Percentiles rank a stretch among this genome's conserved stretches.
phyloP scores from a whole-genome alignment of 2,329 filamentous ascomycete species.

The Chrysoporthe deuterocubensis region DNA sequence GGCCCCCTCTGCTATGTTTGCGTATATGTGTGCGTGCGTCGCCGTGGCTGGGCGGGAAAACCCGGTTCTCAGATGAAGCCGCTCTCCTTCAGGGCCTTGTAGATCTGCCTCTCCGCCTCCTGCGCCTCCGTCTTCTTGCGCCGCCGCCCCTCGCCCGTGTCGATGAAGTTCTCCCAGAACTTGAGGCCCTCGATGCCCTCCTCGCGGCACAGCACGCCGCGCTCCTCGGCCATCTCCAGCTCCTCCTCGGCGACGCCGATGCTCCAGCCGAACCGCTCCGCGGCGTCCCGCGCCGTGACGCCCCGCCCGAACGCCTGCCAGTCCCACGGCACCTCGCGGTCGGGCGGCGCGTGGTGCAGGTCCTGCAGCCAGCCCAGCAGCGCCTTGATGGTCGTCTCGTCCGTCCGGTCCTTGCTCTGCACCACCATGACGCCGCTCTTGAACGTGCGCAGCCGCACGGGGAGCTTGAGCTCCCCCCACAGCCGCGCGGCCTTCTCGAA shows the following conservation, averaged over 20 bases:
- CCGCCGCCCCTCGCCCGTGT: constrained; percentile 46
- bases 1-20: too few species aligned
- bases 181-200: constrained; percentile 87
- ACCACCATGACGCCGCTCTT: constrained; percentile 94
- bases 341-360: constrained; percentile 68
- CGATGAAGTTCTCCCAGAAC: constrained; percentile 86
- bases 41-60: not conserved
- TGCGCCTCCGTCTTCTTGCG: constrained; percentile 36
- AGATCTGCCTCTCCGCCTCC: constrained; percentile 46
- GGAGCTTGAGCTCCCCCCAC: constrained; percentile 87
- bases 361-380: constrained; percentile 78
- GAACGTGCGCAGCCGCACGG: constrained; percentile 85
- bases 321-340: constrained; percentile 72
- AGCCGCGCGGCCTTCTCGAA: constrained; percentile 87
- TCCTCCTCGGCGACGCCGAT: constrained; percentile 95
- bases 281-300: constrained; percentile 86
- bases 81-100: constrained; percentile 48
- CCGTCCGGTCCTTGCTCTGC: constrained; percentile 83
- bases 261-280: constrained; percentile 94
- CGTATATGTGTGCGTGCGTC: too few species aligned
- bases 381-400: constrained; percentile 83
- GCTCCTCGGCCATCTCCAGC: constrained; percentile 95
- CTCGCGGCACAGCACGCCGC: constrained; percentile 84
- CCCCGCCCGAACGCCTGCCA: constrained; percentile 79
- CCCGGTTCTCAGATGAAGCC: constrained; percentile 41